Base-by-base conservation (phyloP, 805 yeast genomes). In the Aciculoconidium aculeatum region DNA sequence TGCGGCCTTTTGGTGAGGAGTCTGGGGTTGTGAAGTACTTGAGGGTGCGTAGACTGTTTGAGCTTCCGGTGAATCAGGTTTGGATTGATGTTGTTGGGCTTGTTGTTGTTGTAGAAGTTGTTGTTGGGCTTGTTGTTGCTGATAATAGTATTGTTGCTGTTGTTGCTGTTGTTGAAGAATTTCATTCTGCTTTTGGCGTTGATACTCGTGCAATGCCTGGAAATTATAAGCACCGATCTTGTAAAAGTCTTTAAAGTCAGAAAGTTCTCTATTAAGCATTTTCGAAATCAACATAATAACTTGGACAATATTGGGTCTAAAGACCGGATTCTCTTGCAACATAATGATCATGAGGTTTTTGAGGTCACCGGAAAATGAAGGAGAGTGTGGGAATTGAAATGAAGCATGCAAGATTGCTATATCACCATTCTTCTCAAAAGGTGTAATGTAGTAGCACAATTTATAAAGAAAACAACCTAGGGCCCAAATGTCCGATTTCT, bases 401-500 rank as follows among this genome's bases (percentile, higher is more conserved):
- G 79, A 74, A 5, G 95, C 85, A 58, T 83, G 90, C 32, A 88
- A 60, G 23, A 90, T 84, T 4, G 95, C 95, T 44, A 85, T 67
- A 41, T 85, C 95, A 7, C 79, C 80, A 21, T 86, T 85, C 23
- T 81, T 78, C 56, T 90, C 98, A 54, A 92, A 90, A 2, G 98
- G 98, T 1, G 98, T 90, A 1, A 82, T 88, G 55, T 85, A 90
- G 58, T 82, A 90, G 57, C 95, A 80, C 37, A 90, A 64, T 51
- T 90, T 90, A 65, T 84, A 90, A 28, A 92, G 65, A 39, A 92
- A 84, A 17, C 92, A 80, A 7, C 98, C 98, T 27, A 90, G 61
- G 0, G 98, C 98, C 98, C 98, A 90, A 27, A 90, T 83, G 58
- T 90, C 98, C 6, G 90, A 70, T 55, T 86, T 86, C 46, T 88